A percentile compares a stretch with the other conserved stretches of the same genome.
Conservation (phyloP, 208 protist species). For the Leishmania guyanensis region DNA sequence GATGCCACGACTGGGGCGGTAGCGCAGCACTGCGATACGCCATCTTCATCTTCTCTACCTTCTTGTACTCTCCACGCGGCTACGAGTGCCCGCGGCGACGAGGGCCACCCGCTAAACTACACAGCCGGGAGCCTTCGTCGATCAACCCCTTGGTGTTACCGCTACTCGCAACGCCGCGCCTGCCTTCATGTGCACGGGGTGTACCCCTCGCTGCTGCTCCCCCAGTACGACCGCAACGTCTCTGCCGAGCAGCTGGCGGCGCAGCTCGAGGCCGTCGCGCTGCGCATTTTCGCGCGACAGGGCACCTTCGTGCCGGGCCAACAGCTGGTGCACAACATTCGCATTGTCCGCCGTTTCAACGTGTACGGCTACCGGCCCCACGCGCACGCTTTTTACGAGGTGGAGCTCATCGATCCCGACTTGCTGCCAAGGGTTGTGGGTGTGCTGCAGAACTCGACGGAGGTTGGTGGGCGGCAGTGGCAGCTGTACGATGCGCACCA, state of each 20-base stretch:
- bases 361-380: constrained; percentile 77
- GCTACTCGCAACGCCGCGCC: constrained; percentile 36
- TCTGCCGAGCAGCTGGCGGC: constrained; percentile 73
- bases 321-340: constrained; percentile 76
- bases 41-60: background rate
- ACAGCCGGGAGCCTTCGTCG: background rate
- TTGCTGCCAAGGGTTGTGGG: constrained; percentile 37
- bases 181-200: constrained; percentile 84
- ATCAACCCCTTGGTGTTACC: background rate
- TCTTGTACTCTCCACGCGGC: background rate
- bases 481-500: constrained; percentile 66
- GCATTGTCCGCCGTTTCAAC: constrained; percentile 54
- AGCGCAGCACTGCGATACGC: background rate
- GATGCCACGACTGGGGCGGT: background rate
- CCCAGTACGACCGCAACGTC: constrained; percentile 50
- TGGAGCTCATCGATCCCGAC: constrained; percentile 62
- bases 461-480: constrained; percentile 62
- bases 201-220: constrained; percentile 80
- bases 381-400: constrained; percentile 55
- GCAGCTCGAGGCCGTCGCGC: constrained; percentile 69
- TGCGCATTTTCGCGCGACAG: constrained; percentile 29
- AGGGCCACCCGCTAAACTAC: background rate
- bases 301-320: constrained; percentile 9
- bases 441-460: constrained; percentile 52
- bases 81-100: background rate